These are phyloP conservation scores for Sporothrix humicola DNA, from an alignment of 2,329 filamentous ascomycete species.

Conservation along the genomic window DNA sequence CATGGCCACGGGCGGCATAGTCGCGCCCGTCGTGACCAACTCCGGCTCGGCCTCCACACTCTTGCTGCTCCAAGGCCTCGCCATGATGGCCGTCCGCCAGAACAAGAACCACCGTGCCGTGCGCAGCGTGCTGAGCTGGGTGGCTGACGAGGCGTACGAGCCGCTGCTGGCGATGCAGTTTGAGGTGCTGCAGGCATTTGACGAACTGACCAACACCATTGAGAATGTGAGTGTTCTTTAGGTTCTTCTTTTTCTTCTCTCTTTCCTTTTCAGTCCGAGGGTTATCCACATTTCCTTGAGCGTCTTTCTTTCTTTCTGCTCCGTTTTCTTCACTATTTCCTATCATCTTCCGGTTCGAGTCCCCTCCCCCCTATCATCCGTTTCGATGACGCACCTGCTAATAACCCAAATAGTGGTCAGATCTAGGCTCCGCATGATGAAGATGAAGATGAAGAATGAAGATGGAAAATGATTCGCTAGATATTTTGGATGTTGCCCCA, in stretches of 20 bases:
- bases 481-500: neutral
- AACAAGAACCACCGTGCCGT: constrained; percentile 78
- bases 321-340: neutral
- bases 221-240: constrained; percentile 54
- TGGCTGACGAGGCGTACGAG: constrained; percentile 74
- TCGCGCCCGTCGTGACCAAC: constrained; percentile 75
- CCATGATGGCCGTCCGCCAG: constrained; percentile 80
- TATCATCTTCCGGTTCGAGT: constrained; percentile 6
- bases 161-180: constrained; percentile 81
- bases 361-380: neutral
- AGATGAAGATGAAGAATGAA: neutral
- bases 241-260: neutral
- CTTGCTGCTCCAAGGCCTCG: constrained; percentile 72
- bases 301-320: neutral
- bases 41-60: constrained; percentile 63
- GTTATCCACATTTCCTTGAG: neutral
- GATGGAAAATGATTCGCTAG: neutral
- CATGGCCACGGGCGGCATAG: constrained; percentile 72
- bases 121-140: constrained; percentile 79
- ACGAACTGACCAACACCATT: constrained; percentile 73
- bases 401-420: constrained; percentile 31
- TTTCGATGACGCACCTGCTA: neutral
- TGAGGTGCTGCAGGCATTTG: constrained; percentile 76
- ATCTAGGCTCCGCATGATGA: constrained; percentile 23
- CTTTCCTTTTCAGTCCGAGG: neutral